Evolutionary conservation across 306 rosid genomes (phyloP).

Genomic region (Rubus parviflorus): DNA sequence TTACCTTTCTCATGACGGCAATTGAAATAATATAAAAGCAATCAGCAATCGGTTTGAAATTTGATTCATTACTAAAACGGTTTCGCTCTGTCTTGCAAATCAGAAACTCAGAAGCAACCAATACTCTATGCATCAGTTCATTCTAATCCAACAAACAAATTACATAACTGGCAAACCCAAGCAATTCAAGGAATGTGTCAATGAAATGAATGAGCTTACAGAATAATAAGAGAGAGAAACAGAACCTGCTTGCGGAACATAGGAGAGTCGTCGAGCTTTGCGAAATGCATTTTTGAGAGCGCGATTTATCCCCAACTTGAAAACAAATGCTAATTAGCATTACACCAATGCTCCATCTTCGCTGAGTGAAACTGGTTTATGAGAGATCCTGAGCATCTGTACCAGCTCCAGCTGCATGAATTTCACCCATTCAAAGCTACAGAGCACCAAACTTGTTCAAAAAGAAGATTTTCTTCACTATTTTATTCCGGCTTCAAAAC

Average conservation of each 20-base stretch:
- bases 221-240: constrained; percentile 7
- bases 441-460: neutral
- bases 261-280: constrained; percentile 99
- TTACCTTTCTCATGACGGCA: neutral
- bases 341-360: constrained; percentile 41
- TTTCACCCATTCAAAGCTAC: constrained; percentile 20
- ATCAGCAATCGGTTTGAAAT: neutral
- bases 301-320: constrained; percentile 7
- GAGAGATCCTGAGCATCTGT: constrained; percentile 37
- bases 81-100: neutral
- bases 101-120: neutral
- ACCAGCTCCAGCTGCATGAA: constrained; percentile 18
- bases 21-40: neutral
- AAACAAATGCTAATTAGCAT: constrained; percentile 20
- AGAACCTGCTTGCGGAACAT: constrained; percentile 99
- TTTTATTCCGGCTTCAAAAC: constrained; percentile 39
- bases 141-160: neutral
- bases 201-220: neutral
- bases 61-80: neutral
- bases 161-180: neutral
- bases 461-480: neutral
- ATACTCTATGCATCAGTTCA: neutral
- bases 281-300: constrained; percentile 74
- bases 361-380: constrained; percentile 12
- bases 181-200: neutral